Percentiles rank a stretch among this genome's conserved stretches.
phyloP scores from a whole-genome alignment of 768 basidiomycete genomes.

The Mycena galopus region DNA sequence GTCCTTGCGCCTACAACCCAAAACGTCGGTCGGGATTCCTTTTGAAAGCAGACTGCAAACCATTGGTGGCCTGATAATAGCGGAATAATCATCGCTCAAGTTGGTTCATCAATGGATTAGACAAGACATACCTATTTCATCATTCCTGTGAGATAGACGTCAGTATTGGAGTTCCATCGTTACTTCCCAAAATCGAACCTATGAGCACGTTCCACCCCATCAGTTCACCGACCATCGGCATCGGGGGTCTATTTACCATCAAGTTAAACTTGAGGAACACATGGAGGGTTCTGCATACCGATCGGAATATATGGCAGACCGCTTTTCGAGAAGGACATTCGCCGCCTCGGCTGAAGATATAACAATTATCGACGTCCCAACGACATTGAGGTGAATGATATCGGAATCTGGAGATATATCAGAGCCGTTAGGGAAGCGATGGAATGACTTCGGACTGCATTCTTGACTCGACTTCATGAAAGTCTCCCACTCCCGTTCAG shows the following conservation, averaged over 20 bases:
- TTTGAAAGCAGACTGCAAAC: not conserved
- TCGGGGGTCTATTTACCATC: not conserved
- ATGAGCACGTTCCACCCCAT: constrained; percentile 11
- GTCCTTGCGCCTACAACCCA: constrained; percentile 33
- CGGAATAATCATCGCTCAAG: not conserved
- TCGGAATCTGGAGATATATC: constrained; percentile 30
- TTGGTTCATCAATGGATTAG: not conserved
- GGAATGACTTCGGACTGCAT: constrained; percentile 42
- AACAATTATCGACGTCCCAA: constrained; percentile 50
- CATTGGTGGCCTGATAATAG: constrained; percentile 28
- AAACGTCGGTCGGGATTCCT: not conserved
- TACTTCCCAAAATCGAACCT: not conserved
- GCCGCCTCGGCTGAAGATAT: constrained; percentile 44
- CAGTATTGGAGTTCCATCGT: not conserved
- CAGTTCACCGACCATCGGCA: constrained; percentile 10
- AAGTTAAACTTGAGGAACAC: not conserved
- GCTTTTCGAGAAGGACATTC: constrained; percentile 53
- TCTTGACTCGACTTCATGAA: constrained; percentile 1
- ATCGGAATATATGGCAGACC: constrained; percentile 32
- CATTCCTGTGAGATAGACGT: constrained; percentile 10
- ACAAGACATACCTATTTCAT: constrained; percentile 29
- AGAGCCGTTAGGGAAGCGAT: too few species aligned
- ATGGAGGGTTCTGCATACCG: not conserved
- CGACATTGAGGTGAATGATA: constrained; percentile 47
- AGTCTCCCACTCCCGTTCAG: constrained; percentile 37